Conservation (phyloP, 2,329 filamentous ascomycete species). For the Magnaporthales sp. region DNA sequence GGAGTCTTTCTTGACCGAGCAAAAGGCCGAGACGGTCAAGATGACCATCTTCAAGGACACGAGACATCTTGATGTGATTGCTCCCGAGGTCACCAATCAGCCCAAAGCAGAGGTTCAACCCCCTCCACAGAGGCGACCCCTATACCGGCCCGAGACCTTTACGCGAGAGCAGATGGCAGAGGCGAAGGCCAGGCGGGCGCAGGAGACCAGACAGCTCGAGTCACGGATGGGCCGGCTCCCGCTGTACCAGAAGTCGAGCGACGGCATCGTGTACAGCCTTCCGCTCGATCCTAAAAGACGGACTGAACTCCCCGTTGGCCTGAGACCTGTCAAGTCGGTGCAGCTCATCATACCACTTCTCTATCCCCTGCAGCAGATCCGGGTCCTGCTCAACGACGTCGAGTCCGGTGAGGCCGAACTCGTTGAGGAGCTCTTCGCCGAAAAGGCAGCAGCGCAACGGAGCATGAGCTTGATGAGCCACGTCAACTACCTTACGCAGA, state of each 20-base stretch:
- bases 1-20: conserved; percentile 58
- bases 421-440: conserved; percentile 56
- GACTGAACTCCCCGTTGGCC: conserved; percentile 47
- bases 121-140: conserved; percentile 10
- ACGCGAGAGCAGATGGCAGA: conserved; percentile 50
- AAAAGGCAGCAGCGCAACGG: conserved; percentile 45
- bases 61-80: conserved; percentile 28
- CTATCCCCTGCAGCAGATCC: conserved; percentile 63
- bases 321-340: conserved; percentile 55
- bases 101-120: background rate
- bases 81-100: background rate
- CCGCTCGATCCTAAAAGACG: conserved; percentile 59
- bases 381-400: conserved; percentile 57
- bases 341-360: conserved; percentile 61
- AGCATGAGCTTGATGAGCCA: conserved; percentile 62
- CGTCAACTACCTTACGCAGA: conserved; percentile 65
- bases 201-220: conserved; percentile 65
- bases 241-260: conserved; percentile 58
- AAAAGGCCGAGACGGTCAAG: conserved; percentile 66
- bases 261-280: conserved; percentile 62
- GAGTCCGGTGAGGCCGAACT: conserved; percentile 49
- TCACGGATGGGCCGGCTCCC: conserved; percentile 61
- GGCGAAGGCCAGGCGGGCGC: conserved; percentile 54
- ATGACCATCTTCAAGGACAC: conserved; percentile 54
- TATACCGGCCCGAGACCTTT: conserved; percentile 37